These are phyloP conservation scores for Paxillus ammoniavirescens DNA, from an alignment of 768 basidiomycete genomes.

Conservation along the genomic window DNA sequence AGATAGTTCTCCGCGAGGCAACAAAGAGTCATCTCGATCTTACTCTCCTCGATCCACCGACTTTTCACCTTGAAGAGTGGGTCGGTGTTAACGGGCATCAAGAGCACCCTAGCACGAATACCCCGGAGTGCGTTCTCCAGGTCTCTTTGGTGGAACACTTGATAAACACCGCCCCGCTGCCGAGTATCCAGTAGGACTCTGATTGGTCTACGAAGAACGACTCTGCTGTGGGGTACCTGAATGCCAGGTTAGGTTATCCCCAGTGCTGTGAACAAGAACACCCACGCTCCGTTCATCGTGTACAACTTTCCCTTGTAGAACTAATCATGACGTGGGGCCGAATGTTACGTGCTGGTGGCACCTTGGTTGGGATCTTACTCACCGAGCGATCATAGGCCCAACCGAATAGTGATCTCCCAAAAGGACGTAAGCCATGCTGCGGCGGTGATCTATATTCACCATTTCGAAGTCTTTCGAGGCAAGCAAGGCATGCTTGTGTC, in stretches of 20 bases:
- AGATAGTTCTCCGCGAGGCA: slow-evolving; percentile 41
- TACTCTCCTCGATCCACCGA: slow-evolving; percentile 48
- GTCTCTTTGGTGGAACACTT: slow-evolving; percentile 39
- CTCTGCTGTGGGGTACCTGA: slow-evolving; percentile 43
- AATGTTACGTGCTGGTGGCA: background rate
- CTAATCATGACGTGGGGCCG: slow-evolving; percentile 36
- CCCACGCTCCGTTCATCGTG: slow-evolving; percentile 39
- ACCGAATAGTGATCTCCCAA: slow-evolving; percentile 50
- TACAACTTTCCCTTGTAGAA: slow-evolving; percentile 44
- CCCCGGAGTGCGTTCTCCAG: slow-evolving; percentile 35
- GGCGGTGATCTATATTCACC: slow-evolving; percentile 48
- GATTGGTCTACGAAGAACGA: slow-evolving; percentile 47
- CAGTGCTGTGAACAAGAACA: background rate
- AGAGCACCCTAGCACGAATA: slow-evolving; percentile 49
- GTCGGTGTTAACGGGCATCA: slow-evolving; percentile 59
- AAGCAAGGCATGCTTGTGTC: slow-evolving; percentile 50
- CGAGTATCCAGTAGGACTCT: slow-evolving; percentile 48
- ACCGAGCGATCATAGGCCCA: slow-evolving; percentile 58
- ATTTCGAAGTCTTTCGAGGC: slow-evolving; percentile 51
- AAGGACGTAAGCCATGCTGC: slow-evolving; percentile 48
- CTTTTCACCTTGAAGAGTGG: slow-evolving; percentile 48
- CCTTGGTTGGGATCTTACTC: slow-evolving; percentile 8
- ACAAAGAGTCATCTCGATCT: slow-evolving; percentile 39
- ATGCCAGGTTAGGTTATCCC: background rate
- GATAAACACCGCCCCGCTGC: slow-evolving; percentile 47